A percentile compares a stretch with the other conserved stretches of the same genome.
Conservation (phyloP, 164 flowering plant genomes). For the Magnolia sinica region DNA sequence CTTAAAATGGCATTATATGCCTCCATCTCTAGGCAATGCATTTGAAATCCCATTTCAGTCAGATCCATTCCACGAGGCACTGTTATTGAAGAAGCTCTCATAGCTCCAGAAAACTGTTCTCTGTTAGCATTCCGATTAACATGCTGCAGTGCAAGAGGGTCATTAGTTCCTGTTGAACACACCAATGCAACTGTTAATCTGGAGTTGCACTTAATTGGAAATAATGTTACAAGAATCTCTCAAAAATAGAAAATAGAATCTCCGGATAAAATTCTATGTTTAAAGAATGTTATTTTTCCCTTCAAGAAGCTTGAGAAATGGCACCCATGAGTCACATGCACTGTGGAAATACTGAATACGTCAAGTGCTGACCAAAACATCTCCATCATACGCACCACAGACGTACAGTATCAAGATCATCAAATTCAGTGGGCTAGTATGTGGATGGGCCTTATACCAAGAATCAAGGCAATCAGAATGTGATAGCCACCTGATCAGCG, state of each 20-base stretch:
- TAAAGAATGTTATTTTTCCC: too few relatives aligned
- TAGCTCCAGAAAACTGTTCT: slow-evolving; percentile 3
- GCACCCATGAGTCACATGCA: too few relatives aligned
- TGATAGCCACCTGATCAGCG: too few relatives aligned
- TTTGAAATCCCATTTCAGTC: slow-evolving; percentile 23
- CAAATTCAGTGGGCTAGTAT: too few relatives aligned
- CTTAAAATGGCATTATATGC: slow-evolving; percentile 37
- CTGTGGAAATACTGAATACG: too few relatives aligned
- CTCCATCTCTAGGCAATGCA: slow-evolving; percentile 30
- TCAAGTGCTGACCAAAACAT: too few relatives aligned
- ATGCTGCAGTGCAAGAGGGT: slow-evolving; percentile 8
- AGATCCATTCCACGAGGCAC: slow-evolving; percentile 13
- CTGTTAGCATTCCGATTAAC: slow-evolving; percentile 5
- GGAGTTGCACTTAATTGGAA: neutral
- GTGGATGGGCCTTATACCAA: too few relatives aligned
- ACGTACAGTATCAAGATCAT: too few relatives aligned
- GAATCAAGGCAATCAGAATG: too few relatives aligned
- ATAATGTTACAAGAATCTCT: neutral
- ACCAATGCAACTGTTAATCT: neutral
- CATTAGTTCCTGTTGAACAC: slow-evolving; percentile 18
- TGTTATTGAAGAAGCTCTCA: slow-evolving; percentile 1
- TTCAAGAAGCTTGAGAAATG: too few relatives aligned
- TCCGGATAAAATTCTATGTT: neutral
- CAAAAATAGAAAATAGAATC: neutral
- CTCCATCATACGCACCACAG: too few relatives aligned